These are phyloP conservation scores for Phlebopus sp. DNA, from an alignment of 1,284 basidiomycete genomes.

Conservation along the genomic window DNA sequence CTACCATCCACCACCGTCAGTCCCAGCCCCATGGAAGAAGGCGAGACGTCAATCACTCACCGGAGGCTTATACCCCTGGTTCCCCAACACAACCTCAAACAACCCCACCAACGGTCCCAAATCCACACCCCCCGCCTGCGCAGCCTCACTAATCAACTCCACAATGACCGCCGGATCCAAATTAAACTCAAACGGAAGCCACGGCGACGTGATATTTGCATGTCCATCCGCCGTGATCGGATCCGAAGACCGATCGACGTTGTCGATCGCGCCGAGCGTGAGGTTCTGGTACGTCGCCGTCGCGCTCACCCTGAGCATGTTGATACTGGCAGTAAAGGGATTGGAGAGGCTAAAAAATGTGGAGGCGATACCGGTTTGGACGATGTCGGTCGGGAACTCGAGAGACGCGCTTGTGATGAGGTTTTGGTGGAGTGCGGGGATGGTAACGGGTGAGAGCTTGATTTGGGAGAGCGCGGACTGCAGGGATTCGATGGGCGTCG, in stretches of 20 bases:
- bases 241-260: slow-evolving; percentile 48
- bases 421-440: slow-evolving; percentile 66
- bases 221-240: slow-evolving; percentile 65
- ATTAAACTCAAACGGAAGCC: slow-evolving; percentile 65
- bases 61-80: slow-evolving; percentile 50
- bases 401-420: slow-evolving; percentile 57
- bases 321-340: slow-evolving; percentile 77
- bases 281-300: slow-evolving; percentile 54
- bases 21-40: no score
- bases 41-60: slow-evolving; percentile 38
- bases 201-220: slow-evolving; percentile 55
- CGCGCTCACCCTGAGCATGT: slow-evolving; percentile 57
- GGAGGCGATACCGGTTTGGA: slow-evolving; percentile 54
- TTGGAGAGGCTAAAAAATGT: slow-evolving; percentile 60
- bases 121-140: slow-evolving; percentile 54
- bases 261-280: slow-evolving; percentile 56
- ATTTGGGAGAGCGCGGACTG: slow-evolving; percentile 66
- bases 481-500: slow-evolving; percentile 66
- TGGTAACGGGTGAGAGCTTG: slow-evolving; percentile 56
- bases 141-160: slow-evolving; percentile 51
- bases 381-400: slow-evolving; percentile 57
- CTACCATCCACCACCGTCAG: no score
- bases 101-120: slow-evolving; percentile 62
- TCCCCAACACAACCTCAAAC: slow-evolving; percentile 55
- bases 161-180: slow-evolving; percentile 64